These are phyloP conservation scores for Terfezia claveryi DNA, from an alignment of 495 filamentous ascomycete species.

Conservation along the genomic window DNA sequence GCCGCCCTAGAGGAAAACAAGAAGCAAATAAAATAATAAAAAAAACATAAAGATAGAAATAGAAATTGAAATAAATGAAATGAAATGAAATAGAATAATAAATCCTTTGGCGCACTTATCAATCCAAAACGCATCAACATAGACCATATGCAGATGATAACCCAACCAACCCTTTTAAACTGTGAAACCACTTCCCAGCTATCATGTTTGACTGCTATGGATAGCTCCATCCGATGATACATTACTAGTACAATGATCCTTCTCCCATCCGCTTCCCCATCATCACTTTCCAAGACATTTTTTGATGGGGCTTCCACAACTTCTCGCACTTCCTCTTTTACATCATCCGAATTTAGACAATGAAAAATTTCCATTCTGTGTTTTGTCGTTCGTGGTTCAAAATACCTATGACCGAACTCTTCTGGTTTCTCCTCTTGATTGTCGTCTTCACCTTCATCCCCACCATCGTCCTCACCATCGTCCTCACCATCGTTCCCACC, in stretches of 20 bases:
- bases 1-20: not conserved
- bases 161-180: too few relatives aligned
- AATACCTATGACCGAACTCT: slow-evolving; percentile 3
- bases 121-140: not conserved
- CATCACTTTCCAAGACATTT: slow-evolving; percentile 7
- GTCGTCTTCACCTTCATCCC: slow-evolving; percentile 4
- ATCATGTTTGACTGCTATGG: slow-evolving; percentile 2
- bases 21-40: not conserved
- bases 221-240: slow-evolving; percentile 6
- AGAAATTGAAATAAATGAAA: not conserved
- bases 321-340: slow-evolving; percentile 6
- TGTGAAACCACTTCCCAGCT: too few relatives aligned
- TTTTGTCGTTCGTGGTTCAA: slow-evolving; percentile 2
- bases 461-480: slow-evolving; percentile 4
- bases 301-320: slow-evolving; percentile 3
- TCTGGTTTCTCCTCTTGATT: not conserved
- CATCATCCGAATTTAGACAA: slow-evolving; percentile 3
- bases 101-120: not conserved
- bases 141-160: not conserved
- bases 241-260: too few relatives aligned
- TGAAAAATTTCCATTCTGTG: slow-evolving; percentile 17
- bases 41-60: not conserved
- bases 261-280: slow-evolving; percentile 1
- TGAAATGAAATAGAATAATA: not conserved
- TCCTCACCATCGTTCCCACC: not conserved